Evolutionary conservation across 441 rosid species (phyloP), one percentile per base, ranked within the genome.

Genomic region (Corymbia citriodora): DNA sequence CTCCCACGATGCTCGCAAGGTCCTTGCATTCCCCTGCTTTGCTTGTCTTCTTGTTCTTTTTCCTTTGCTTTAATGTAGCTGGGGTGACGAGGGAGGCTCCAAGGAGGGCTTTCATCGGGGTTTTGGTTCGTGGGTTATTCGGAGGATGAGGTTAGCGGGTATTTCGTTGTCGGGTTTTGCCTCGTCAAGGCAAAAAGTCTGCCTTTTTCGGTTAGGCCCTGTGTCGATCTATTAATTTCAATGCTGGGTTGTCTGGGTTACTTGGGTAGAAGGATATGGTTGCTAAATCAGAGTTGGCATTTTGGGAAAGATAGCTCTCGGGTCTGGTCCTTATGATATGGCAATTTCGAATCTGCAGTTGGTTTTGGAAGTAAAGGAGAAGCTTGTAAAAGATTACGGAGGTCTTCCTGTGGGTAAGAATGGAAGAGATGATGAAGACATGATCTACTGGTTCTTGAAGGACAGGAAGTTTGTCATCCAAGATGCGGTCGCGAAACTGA

Each of bases 381-480:
- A 91, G 93, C 99, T 97, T 91, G 96, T 92, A 49, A 96, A 93
- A 89, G 96, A 96, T 63, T 91, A 95, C 88, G 19, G 27, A 61
- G 90, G 93, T 93, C 99, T 98, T 25, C 96, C 98, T 2, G 81
- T 96, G n/a, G 99, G 99, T 29, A 96, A 94, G 93, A 92, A 96
- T 92, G 99, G 99, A 90, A 94, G 99, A 94, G 98, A 97, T 90
- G 99, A 98, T 94, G 99, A 97, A 90, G 98, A 96, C 31, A 95
- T 97, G 99, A 97, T 97, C 86, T 94, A 96, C 8, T 95, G 99
- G 99, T 98, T 95, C 92, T 90, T 97, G 36, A 96, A 93, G 94
- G 99, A 98, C 92, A 91, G 97, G 88, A 96, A 91, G 81, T 97
- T 95, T 92, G 96, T 95, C 1, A 94, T 95, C 8, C 96, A 97